phyloP scores from a whole-genome alignment of 345 rosid genomes.

The Eucalyptus polybractea region DNA sequence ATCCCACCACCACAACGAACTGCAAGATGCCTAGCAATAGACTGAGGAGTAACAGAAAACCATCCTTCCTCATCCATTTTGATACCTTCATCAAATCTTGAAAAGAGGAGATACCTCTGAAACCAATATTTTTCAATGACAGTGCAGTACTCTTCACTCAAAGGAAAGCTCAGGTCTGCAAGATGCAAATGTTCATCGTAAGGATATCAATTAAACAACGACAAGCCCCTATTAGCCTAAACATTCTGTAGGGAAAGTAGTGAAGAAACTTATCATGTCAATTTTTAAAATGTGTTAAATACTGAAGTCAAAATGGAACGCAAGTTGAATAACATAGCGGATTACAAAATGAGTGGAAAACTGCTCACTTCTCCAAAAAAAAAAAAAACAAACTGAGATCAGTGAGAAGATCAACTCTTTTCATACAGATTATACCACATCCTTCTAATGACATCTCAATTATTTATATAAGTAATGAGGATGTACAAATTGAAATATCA shows the following conservation, averaged over 20 bases:
- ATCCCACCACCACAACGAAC: constrained; percentile 40
- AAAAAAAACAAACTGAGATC: background rate
- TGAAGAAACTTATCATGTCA: background rate
- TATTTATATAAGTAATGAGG: background rate
- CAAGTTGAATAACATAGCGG: background rate
- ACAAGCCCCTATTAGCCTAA: background rate
- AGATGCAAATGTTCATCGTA: background rate
- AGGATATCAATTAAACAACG: background rate
- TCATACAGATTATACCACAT: background rate
- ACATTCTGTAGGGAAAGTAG: background rate
- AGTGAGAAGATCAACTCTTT: background rate
- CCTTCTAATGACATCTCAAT: background rate
- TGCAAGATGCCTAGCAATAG: constrained; percentile 82
- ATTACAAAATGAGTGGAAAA: background rate
- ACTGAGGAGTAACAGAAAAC: constrained; percentile 97
- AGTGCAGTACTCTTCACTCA: constrained; percentile 28
- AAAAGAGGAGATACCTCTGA: constrained; percentile 72
- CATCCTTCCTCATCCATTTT: constrained; percentile 97
- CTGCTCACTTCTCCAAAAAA: background rate
- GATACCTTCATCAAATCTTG: constrained; percentile 73
- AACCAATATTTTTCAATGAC: constrained; percentile 65
- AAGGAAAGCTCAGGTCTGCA: constrained; percentile 33
- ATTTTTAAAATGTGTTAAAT: background rate
- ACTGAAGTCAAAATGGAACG: background rate
- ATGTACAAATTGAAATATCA: background rate